A percentile compares a stretch with the other conserved stretches of the same genome.
Conservation (phyloP, 2,329 filamentous ascomycete genomes). For the Seiridium cupressi region DNA sequence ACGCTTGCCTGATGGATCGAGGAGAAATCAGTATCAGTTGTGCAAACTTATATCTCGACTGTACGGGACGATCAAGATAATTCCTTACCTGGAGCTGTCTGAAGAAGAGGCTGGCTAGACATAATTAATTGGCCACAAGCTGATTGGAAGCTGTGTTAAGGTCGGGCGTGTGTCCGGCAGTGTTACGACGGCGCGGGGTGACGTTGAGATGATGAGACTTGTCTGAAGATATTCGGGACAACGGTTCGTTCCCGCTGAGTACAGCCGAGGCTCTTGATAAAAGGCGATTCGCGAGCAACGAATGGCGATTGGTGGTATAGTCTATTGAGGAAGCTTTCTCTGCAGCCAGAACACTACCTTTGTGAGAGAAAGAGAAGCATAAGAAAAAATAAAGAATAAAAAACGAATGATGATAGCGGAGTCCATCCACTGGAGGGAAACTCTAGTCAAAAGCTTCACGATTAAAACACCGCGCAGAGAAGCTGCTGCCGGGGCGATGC, state of each 20-base stretch:
- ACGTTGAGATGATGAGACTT: not conserved
- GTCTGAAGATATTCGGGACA: not conserved
- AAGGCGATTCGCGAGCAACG: not conserved
- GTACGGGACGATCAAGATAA: not conserved
- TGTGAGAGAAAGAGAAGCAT: not conserved
- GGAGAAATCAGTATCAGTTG: conserved; percentile 6
- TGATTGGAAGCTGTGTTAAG: not conserved
- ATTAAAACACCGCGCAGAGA: not conserved
- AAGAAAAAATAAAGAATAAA: not conserved
- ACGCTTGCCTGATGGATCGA: conserved; percentile 75
- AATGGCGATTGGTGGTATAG: not conserved
- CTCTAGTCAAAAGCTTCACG: conserved; percentile 6
- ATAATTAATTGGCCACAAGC: conserved; percentile 50
- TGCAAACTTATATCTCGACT: too few species aligned
- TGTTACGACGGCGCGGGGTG: not conserved
- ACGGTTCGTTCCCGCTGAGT: not conserved
- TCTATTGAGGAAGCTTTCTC: not conserved
- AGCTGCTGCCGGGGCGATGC: not conserved
- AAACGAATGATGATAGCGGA: not conserved
- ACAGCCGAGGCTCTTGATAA: not conserved
- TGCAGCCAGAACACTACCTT: not conserved
- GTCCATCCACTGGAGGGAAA: not conserved
- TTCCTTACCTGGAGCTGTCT: conserved; percentile 79
- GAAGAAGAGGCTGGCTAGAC: conserved; percentile 95
- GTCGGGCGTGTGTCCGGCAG: not conserved